Conservation (phyloP, 2,329 filamentous ascomycete genomes). For the Claviceps arundinis region DNA sequence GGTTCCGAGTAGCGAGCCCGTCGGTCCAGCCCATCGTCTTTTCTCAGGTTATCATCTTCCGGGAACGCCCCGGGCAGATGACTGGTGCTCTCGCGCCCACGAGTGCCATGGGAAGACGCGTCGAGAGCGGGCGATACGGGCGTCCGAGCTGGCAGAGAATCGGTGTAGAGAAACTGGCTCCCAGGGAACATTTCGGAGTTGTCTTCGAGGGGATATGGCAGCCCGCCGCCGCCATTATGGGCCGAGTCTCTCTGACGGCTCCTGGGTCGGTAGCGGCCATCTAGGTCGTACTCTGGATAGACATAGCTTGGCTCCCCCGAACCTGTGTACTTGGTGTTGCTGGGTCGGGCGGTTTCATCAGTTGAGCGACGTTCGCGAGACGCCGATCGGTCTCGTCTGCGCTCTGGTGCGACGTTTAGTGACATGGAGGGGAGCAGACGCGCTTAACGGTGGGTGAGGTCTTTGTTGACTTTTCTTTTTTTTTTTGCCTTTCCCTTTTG, state of each 20-base stretch:
- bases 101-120: conserved; percentile 23
- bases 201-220: conserved; percentile 26
- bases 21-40: conserved; percentile 10
- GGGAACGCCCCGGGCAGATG: conserved; percentile 22
- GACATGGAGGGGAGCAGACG: conserved; percentile 28
- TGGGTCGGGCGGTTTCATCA: conserved; percentile 18
- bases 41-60: conserved; percentile 14
- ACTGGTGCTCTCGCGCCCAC: conserved; percentile 11
- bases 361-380: conserved; percentile 23
- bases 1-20: conserved; percentile 14
- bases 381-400: conserved; percentile 32
- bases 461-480: background rate
- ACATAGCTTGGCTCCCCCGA: conserved; percentile 29
- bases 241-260: conserved; percentile 20
- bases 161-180: conserved; percentile 23
- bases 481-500: background rate
- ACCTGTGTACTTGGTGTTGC: conserved; percentile 22
- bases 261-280: conserved; percentile 20
- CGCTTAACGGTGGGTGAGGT: background rate
- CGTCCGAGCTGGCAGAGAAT: conserved; percentile 19
- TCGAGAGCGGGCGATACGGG: conserved; percentile 21
- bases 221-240: conserved; percentile 16
- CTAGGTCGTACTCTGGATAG: conserved; percentile 29
- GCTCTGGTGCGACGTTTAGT: conserved; percentile 32
- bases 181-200: conserved; percentile 25